A percentile compares a stretch with the other conserved stretches of the same genome.
Conservation (phyloP, 2,329 filamentous ascomycete genomes). For the Colletotrichum sp. region DNA sequence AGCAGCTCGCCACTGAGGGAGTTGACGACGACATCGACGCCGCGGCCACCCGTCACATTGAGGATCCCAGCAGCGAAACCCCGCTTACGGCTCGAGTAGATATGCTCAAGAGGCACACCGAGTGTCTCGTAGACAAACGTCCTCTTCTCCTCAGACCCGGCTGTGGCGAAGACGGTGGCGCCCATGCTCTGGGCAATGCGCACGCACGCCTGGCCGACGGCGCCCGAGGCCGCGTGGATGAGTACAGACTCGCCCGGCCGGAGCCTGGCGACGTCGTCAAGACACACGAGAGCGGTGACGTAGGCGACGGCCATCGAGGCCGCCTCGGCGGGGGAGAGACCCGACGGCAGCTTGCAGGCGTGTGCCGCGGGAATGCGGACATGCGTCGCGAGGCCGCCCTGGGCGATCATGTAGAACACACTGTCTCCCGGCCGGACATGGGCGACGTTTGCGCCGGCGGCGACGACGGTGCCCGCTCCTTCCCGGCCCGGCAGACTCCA, state of each 20-base stretch:
- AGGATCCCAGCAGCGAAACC: neutral
- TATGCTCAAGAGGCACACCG: neutral
- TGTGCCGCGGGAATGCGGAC: neutral
- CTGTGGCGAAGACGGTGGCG: conserved; percentile 36
- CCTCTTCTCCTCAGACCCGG: conserved; percentile 36
- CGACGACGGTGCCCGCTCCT: neutral
- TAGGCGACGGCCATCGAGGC: conserved; percentile 26
- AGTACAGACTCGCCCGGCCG: conserved; percentile 24
- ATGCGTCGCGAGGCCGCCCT: neutral
- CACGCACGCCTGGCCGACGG: conserved; percentile 21
- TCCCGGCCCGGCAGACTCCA: neutral
- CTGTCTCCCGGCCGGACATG: neutral
- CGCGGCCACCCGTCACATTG: neutral
- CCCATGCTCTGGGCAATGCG: conserved; percentile 18
- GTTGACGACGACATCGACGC: neutral
- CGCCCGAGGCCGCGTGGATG: conserved; percentile 27
- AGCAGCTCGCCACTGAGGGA: neutral
- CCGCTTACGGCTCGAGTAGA: neutral
- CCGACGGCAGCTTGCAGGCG: too few relatives aligned
- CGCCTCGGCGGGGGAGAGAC: conserved; percentile 30
- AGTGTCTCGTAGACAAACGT: conserved; percentile 25
- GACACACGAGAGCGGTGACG: conserved; percentile 27
- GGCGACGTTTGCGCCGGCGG: neutral
- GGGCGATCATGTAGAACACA: neutral
- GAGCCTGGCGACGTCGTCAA: conserved; percentile 25